Percentiles rank a stretch among this genome's conserved stretches.
phyloP scores from a whole-genome alignment of 2,329 filamentous ascomycete species.

The Hymenoscyphus fructigenus region DNA sequence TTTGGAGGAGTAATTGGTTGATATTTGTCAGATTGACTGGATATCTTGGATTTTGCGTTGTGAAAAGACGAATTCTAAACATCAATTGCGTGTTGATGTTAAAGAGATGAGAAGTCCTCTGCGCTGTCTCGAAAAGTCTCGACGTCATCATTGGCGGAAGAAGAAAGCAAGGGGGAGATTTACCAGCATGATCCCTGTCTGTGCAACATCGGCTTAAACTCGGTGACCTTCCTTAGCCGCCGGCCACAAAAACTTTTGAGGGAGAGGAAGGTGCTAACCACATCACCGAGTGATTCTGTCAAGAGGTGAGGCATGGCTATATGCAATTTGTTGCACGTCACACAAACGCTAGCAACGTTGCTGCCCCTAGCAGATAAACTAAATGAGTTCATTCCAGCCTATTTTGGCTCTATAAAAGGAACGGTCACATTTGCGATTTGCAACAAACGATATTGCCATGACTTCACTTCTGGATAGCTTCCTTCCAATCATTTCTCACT shows the following conservation, averaged over 20 bases:
- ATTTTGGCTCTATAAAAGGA: background rate
- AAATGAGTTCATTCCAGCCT: background rate
- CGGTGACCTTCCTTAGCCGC: too few relatives aligned
- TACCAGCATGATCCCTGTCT: background rate
- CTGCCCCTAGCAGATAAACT: background rate
- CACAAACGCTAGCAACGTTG: background rate
- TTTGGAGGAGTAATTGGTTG: background rate
- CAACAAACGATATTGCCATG: background rate
- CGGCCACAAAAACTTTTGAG: background rate
- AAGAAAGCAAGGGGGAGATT: background rate
- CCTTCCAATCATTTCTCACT: background rate
- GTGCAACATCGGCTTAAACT: background rate
- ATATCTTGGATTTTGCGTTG: background rate
- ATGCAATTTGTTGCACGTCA: background rate
- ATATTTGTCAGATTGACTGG: background rate
- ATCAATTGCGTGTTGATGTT: constrained; percentile 1
- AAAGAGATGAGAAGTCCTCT: background rate
- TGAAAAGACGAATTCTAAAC: background rate
- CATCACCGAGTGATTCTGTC: background rate
- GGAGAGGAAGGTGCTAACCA: background rate
- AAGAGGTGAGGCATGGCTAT: background rate
- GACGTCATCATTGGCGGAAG: constrained; percentile 5
- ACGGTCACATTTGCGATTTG: background rate
- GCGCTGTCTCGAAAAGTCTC: background rate
- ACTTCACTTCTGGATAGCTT: background rate